Percentiles rank a stretch among this genome's conserved stretches.
Evolutionary conservation across 164 flowering plant species (phyloP).

Genomic region (Berberis vulgaris): DNA sequence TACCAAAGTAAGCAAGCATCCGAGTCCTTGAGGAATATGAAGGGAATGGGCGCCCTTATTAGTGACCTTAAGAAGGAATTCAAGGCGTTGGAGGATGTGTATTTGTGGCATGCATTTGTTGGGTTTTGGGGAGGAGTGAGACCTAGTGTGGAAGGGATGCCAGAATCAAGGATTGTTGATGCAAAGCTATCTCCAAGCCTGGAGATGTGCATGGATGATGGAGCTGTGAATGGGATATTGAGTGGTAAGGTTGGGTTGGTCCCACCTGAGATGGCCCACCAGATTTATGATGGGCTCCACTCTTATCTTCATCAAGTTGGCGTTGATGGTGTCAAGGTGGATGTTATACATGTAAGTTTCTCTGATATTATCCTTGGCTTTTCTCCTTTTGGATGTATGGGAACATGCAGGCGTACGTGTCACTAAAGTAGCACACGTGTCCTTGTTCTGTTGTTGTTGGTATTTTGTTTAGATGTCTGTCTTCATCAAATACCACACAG

Average conservation of each 20-base stretch:
- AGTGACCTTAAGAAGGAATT: constrained; percentile 59
- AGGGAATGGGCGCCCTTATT: constrained; percentile 67
- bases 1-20: constrained; percentile 21
- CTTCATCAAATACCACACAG: too few species aligned
- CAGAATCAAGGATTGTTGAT: constrained; percentile 33
- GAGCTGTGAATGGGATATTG: constrained; percentile 74
- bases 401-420: background rate
- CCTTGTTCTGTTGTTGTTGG: too few species aligned
- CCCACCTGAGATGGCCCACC: constrained; percentile 46
- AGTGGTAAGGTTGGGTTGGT: constrained; percentile 56
- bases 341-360: constrained; percentile 74
- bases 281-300: constrained; percentile 65
- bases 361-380: background rate
- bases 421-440: background rate
- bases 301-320: constrained; percentile 52
- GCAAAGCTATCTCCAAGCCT: constrained; percentile 55
- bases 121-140: constrained; percentile 89
- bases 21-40: background rate
- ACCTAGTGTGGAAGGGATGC: constrained; percentile 45
- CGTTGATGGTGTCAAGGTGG: constrained; percentile 75
- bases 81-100: constrained; percentile 56
- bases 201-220: constrained; percentile 65
- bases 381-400: background rate
- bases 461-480: too few species aligned
- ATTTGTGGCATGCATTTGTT: constrained; percentile 84